Percentiles rank a stretch among this genome's conserved stretches.
Evolutionary conservation across 257 asterid species (phyloP).

Genomic region (Schizonepeta tenuifolia): DNA sequence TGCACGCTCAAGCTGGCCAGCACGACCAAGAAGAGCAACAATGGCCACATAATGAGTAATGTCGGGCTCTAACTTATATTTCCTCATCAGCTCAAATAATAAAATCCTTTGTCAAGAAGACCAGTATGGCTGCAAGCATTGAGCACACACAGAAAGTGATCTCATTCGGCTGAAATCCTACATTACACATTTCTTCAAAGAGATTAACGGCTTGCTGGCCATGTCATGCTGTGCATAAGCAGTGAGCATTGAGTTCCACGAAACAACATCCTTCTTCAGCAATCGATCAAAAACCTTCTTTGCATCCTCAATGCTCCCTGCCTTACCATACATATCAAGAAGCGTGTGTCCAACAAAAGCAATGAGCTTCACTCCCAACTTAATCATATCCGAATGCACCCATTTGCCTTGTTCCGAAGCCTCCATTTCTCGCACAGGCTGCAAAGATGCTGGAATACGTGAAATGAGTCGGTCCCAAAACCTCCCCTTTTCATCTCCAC

Average conservation of each 20-base stretch:
- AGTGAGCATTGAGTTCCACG: constrained; percentile 92
- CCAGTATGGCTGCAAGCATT: constrained; percentile 90
- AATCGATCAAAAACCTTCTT: constrained; percentile 64
- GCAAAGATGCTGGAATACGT: constrained; percentile 73
- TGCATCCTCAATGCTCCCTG: constrained; percentile 76
- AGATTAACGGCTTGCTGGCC: constrained; percentile 63
- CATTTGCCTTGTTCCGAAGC: constrained; percentile 85
- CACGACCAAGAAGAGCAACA: constrained; percentile 77
- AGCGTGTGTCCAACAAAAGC: constrained; percentile 83
- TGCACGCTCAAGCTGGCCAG: constrained; percentile 70
- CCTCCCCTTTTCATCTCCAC: constrained; percentile 66
- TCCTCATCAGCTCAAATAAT: constrained; percentile 69
- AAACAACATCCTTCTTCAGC: constrained; percentile 62
- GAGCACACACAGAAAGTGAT: constrained; percentile 71
- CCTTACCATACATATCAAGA: constrained; percentile 84
- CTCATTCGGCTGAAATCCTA: constrained; percentile 63
- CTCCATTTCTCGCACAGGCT: constrained; percentile 72
- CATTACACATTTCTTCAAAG: constrained; percentile 62
- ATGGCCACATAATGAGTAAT: constrained; percentile 67
- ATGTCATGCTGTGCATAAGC: constrained; percentile 80
- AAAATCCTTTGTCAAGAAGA: constrained; percentile 64
- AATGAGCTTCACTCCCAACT: constrained; percentile 56
- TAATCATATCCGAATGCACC: constrained; percentile 74
- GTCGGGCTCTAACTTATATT: constrained; percentile 50
- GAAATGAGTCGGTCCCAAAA: constrained; percentile 68